Conservation (phyloP, 495 filamentous ascomycete species). For the Aspergillus haitiensis region DNA sequence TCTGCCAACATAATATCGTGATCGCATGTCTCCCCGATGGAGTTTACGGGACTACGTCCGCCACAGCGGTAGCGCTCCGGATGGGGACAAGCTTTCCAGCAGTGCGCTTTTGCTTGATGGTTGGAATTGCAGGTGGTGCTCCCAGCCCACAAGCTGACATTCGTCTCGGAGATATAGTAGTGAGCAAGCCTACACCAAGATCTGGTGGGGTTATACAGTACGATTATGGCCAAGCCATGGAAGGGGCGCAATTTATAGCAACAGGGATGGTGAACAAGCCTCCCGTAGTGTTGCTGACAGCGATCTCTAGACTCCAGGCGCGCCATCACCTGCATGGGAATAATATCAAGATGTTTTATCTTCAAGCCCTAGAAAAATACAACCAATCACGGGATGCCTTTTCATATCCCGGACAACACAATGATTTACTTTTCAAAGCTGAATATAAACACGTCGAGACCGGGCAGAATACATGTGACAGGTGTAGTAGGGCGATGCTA, state of each 20-base stretch:
- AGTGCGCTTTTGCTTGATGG: slow-evolving; percentile 32
- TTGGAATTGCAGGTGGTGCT: slow-evolving; percentile 39
- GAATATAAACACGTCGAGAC: too few relatives aligned
- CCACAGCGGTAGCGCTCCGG: slow-evolving; percentile 26
- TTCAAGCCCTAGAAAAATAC: too few relatives aligned
- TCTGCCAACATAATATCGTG: slow-evolving; percentile 35
- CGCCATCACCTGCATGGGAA: too few relatives aligned
- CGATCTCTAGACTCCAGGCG: neutral
- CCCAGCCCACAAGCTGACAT: slow-evolving; percentile 31
- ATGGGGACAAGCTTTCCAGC: slow-evolving; percentile 25
- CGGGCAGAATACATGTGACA: too few relatives aligned
- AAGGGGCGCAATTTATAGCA: slow-evolving; percentile 28
- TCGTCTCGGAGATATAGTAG: slow-evolving; percentile 39
- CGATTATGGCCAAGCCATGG: slow-evolving; percentile 38
- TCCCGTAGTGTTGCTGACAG: slow-evolving; percentile 30
- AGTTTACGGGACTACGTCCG: slow-evolving; percentile 29
- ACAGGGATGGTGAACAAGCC: slow-evolving; percentile 41
- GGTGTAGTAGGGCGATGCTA: too few relatives aligned
- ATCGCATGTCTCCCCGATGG: slow-evolving; percentile 32
- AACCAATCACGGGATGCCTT: too few relatives aligned
- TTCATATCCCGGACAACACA: too few relatives aligned
- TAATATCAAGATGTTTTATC: too few relatives aligned
- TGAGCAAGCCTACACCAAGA: slow-evolving; percentile 26
- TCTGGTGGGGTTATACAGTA: slow-evolving; percentile 36
- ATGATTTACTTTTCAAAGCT: too few relatives aligned